Conservation (phyloP, 345 rosid genomes). For the Populus simonii region DNA sequence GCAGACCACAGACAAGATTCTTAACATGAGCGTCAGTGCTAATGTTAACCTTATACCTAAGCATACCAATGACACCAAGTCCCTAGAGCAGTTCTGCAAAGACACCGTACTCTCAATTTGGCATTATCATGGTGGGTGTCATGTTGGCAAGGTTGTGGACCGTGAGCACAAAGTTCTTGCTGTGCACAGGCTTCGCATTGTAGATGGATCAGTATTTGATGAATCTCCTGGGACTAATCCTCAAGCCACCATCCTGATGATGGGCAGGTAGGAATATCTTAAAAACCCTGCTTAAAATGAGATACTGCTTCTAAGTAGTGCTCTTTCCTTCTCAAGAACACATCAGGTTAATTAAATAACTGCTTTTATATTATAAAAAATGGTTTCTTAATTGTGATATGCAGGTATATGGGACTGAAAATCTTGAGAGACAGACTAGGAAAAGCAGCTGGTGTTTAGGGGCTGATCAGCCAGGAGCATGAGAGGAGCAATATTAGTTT, state of each 20-base stretch:
- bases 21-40: slow-evolving; percentile 65
- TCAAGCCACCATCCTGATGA: slow-evolving; percentile 93
- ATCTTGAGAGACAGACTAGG: slow-evolving; percentile 74
- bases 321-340: not conserved
- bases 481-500: not conserved
- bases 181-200: slow-evolving; percentile 59
- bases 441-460: slow-evolving; percentile 48
- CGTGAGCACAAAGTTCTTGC: slow-evolving; percentile 58
- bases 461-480: not conserved
- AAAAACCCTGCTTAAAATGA: not conserved
- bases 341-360: not conserved
- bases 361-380: not conserved
- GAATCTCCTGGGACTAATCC: slow-evolving; percentile 98
- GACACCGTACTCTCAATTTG: slow-evolving; percentile 94
- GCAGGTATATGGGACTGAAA: slow-evolving; percentile 90
- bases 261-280: slow-evolving; percentile 72
- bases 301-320: not conserved
- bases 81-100: slow-evolving; percentile 87
- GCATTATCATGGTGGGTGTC: slow-evolving; percentile 98
- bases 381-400: slow-evolving; percentile 15
- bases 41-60: slow-evolving; percentile 79
- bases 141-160: slow-evolving; percentile 74
- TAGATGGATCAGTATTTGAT: slow-evolving; percentile 75
- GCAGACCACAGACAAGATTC: slow-evolving; percentile 54
- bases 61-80: slow-evolving; percentile 72